Evolutionary conservation across 129 eudicot genomes (phyloP), one percentile per base, ranked within the genome.

Genomic region (Chrysanthemum seticuspe): DNA sequence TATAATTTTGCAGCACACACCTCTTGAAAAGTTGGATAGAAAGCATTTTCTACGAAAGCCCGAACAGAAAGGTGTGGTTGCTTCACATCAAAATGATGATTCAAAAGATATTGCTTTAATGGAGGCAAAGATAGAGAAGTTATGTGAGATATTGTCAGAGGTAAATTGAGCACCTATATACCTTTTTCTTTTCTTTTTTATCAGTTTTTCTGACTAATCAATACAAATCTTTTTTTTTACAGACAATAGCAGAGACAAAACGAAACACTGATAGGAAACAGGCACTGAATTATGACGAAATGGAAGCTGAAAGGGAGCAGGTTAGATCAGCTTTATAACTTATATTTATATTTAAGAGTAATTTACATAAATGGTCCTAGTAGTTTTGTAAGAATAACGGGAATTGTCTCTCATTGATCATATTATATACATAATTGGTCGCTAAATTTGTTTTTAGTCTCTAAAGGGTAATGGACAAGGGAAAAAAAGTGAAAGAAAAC

Each of bases 261-360:
- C 96, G 85, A 72, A 95, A 90, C 73, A 71, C 83, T 49, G 91
- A 83, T 89, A 95, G 91, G 88, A 95, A 95, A 71, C 97, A 95
- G 79, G 97, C 95, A 75, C 82, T 86, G 85, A 91, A 87, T 29
- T 88, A 84, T 2, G 97, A 90, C 80, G 99, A 94, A 82, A 83
- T 94, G 81, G 96, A 90, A 40, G 47, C 47, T 40, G 47, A 40
- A 73, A 87, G 97, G 40, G 97, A 94, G 78, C 97, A 94, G 86
- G 99, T 90, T 74, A 70, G 62, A 4, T 19, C n/a, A 13, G 48
- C 56, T 77, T 53, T 56, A 25, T 74, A 13, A 44, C 45, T 49
- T 14, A 29, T 3, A 31, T 14, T 12, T 60, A 72, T 76, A 16
- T 5, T 49, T 44, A 6, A 6, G 36, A 60, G 49, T 61, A 62